phyloP scores from a whole-genome alignment of 2,329 filamentous ascomycete species.

The Chrysoporthe austroafricana region DNA sequence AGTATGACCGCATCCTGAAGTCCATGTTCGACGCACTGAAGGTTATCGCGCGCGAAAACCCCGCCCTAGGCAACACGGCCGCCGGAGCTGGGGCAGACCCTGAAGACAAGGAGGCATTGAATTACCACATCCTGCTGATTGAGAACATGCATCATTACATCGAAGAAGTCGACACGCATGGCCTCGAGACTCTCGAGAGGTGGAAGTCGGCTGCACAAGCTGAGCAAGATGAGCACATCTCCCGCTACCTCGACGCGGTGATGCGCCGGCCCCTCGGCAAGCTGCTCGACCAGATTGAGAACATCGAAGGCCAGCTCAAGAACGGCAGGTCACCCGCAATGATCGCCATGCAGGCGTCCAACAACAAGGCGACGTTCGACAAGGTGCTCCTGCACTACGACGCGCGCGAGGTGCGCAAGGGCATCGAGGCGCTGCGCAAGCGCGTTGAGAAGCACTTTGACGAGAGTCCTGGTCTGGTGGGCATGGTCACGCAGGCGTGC shows the following conservation, averaged over 20 bases:
- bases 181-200: constrained; percentile 75
- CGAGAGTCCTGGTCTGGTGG: constrained; percentile 66
- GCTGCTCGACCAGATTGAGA: constrained; percentile 88
- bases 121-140: constrained; percentile 95
- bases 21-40: constrained; percentile 97
- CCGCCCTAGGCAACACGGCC: constrained; percentile 47
- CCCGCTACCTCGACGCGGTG: constrained; percentile 82
- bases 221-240: constrained; percentile 86
- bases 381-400: constrained; percentile 84
- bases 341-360: constrained; percentile 80
- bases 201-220: constrained; percentile 79
- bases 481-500: constrained; percentile 62
- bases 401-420: constrained; percentile 81
- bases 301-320: constrained; percentile 74
- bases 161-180: constrained; percentile 80
- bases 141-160: constrained; percentile 99
- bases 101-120: constrained; percentile 95
- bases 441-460: constrained; percentile 97
- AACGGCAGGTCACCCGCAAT: constrained; percentile 61
- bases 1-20: constrained; percentile 86
- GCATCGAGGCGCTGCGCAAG: constrained; percentile 87
- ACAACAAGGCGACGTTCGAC: constrained; percentile 81
- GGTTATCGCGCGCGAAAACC: constrained; percentile 82
- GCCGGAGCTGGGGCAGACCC: constrained; percentile 49
- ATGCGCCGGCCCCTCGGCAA: constrained; percentile 89